phyloP scores from a whole-genome alignment of 331 rosid genomes.

The Malus hybrid region DNA sequence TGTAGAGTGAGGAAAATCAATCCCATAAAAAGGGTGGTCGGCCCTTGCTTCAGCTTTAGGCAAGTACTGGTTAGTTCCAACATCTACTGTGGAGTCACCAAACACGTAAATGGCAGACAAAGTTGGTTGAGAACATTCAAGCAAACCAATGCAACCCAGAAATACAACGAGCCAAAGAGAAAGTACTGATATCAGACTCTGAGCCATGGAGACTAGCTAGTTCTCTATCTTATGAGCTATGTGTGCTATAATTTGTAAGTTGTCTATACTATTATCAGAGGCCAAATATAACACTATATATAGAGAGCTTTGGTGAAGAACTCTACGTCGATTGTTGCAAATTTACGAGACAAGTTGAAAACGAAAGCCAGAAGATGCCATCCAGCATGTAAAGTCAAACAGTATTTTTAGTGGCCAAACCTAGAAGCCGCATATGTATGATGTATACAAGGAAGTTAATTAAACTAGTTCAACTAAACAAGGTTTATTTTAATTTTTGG shows the following conservation, averaged over 20 bases:
- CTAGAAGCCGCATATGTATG: slow-evolving; percentile 2
- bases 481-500: not conserved
- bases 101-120: slow-evolving; percentile 20
- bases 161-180: not conserved
- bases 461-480: not conserved
- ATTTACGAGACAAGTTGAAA: not conserved
- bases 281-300: not conserved
- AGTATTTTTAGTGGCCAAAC: not conserved
- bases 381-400: not conserved
- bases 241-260: not conserved
- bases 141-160: not conserved
- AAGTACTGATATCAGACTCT: not conserved
- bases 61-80: slow-evolving; percentile 21
- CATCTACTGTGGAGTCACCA: slow-evolving; percentile 28
- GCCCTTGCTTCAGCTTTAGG: not conserved
- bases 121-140: not conserved
- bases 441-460: not conserved
- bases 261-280: not conserved
- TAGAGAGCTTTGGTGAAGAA: not conserved
- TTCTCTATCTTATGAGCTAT: not conserved
- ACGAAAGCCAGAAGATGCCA: not conserved
- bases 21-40: slow-evolving; percentile 4
- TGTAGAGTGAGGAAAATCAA: slow-evolving; percentile 16
- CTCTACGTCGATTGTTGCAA: not conserved
- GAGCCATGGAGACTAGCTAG: not conserved